Evolutionary conservation across 768 basidiomycete genomes (phyloP), one percentile per base, ranked within the genome.

Genomic region (Astraeus odoratus): DNA sequence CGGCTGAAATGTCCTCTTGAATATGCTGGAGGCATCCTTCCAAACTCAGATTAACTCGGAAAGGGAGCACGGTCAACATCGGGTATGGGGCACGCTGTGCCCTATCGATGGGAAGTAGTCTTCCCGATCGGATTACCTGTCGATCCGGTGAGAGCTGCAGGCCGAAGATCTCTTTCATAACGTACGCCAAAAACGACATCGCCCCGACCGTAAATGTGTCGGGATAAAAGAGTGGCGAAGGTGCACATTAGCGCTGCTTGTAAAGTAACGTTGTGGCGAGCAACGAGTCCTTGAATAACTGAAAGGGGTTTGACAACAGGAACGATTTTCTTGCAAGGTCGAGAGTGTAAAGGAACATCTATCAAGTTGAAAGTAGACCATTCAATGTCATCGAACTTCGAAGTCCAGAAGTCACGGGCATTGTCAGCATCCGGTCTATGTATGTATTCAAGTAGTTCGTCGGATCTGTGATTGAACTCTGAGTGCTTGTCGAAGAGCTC

Each of bases 101-200:
- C 29, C 51, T 46, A n/a, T 55, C 56, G 1, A 63, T 51, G 20
- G 59, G 58, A 38, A 57, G 46, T 23, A 62, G 42, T 8, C 64
- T 53, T 10, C 63, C 64, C 12, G 65, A 55, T 15, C 65, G 60
- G 30, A 65, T 61, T 20, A 58, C 56, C 64, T 65, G 45, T 39
- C 16, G 3, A 26, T 15, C 13, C 23, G n/a, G 12, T 55, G 25
- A 56, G 34, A 35, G 26, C 40, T 22, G 12, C 19, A 8, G 22
- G 16, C 25, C 20, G 10, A 7, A 8, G 18, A 39, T 7, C 23
- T 24, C 25, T 13, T n/a, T 38, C 10, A 44, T 37, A 10, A 53
- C 64, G 18, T 19, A 67, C 66, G 44, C 59, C 64, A 37, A 67
- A 67, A 18, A 56, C 51, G 20, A 64, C 49, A 22, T 67, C 66